phyloP scores from a whole-genome alignment of 2,329 filamentous ascomycete species.

The Knufia fluminis region DNA sequence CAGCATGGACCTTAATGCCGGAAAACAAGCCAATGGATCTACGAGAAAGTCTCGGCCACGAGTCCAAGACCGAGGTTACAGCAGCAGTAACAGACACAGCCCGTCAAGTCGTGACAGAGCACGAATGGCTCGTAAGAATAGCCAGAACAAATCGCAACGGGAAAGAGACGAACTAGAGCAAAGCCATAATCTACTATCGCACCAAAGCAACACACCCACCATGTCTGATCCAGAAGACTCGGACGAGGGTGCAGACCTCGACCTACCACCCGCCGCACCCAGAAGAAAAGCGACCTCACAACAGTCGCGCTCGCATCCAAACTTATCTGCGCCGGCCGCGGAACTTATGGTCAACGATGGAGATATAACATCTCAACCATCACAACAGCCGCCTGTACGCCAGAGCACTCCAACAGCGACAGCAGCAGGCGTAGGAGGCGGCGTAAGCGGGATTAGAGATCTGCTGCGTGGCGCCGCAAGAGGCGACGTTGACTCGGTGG shows the following conservation, averaged over 20 bases:
- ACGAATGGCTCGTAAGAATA: constrained; percentile 38
- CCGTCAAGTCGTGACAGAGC: constrained; percentile 30
- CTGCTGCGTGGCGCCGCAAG: constrained; percentile 61
- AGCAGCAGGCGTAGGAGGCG: constrained; percentile 23
- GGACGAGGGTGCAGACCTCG: constrained; percentile 41
- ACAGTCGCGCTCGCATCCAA: constrained; percentile 26
- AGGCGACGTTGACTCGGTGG: constrained; percentile 65
- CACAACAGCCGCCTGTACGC: not conserved
- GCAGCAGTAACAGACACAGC: constrained; percentile 49
- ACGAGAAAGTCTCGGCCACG: constrained; percentile 10
- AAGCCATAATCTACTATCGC: constrained; percentile 41
- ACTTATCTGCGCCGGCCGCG: constrained; percentile 16
- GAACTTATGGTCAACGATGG: constrained; percentile 17
- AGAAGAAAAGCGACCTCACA: constrained; percentile 34
- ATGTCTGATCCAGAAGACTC: constrained; percentile 42
- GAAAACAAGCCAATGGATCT: constrained; percentile 24
- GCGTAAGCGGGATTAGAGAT: constrained; percentile 57
- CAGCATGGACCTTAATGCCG: constrained; percentile 18
- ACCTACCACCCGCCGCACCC: constrained; percentile 49
- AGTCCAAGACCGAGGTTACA: constrained; percentile 39
- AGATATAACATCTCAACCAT: constrained; percentile 6
- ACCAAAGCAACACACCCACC: constrained; percentile 33
- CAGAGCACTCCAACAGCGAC: constrained; percentile 16
- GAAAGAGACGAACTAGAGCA: constrained; percentile 40
- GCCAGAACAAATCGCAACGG: constrained; percentile 35